phyloP scores from a whole-genome alignment of 371 early-diverging fungal genomes.

The Apophysomyces variabilis region DNA sequence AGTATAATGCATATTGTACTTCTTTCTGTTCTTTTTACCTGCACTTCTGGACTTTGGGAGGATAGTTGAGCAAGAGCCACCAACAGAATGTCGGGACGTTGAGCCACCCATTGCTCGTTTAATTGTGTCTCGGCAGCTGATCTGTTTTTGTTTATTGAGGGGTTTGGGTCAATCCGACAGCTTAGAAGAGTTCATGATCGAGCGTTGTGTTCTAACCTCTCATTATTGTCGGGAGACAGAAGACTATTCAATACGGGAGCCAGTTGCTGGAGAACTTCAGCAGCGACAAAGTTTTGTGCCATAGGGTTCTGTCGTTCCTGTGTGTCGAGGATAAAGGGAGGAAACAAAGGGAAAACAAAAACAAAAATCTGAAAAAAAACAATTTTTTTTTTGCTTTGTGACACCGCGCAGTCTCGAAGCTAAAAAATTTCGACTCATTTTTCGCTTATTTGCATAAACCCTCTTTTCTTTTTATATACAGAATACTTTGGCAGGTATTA shows the following conservation, averaged over 20 bases:
- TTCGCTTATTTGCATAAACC: conserved; percentile 6
- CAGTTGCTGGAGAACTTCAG: conserved; percentile 64
- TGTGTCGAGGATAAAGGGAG: conserved; percentile 16
- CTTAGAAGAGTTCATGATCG: neutral
- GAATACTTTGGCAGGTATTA: conserved; percentile 47
- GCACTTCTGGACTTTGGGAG: conserved; percentile 53
- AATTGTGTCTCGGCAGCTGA: conserved; percentile 75
- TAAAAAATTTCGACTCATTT: conserved; percentile 10
- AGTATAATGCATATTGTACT: no score
- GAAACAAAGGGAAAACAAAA: conserved; percentile 19
- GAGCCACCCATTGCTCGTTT: conserved; percentile 72
- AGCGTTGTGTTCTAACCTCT: conserved; percentile 32
- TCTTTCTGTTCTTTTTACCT: conserved; percentile 38
- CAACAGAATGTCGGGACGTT: conserved; percentile 70
- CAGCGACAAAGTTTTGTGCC: conserved; percentile 52
- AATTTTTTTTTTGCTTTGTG: conserved; percentile 17
- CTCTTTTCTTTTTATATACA: conserved; percentile 24
- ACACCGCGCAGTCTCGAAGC: conserved; percentile 8
- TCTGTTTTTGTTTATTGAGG: conserved; percentile 32
- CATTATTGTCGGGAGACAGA: conserved; percentile 62
- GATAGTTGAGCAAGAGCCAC: conserved; percentile 71
- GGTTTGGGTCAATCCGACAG: no score
- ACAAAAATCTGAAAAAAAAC: conserved; percentile 24
- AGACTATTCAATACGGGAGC: conserved; percentile 62
- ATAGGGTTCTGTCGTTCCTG: conserved; percentile 28